Conservation (phyloP, 2,329 filamentous ascomycete species). For the Thielaviopsis punctulata region DNA sequence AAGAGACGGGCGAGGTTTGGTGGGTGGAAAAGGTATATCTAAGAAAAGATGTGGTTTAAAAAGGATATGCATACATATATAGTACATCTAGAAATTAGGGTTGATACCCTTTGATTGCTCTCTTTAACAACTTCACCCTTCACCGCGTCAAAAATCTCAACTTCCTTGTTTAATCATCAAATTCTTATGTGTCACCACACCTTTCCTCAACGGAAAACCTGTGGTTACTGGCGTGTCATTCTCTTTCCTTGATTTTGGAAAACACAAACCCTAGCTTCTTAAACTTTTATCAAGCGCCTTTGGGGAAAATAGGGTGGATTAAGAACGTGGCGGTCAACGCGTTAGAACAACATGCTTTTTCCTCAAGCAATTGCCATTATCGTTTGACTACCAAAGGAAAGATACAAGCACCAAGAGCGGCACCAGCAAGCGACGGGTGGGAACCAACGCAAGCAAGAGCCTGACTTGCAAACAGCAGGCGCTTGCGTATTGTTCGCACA, state of each 20-base stretch:
- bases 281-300: background rate
- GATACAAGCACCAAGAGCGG: background rate
- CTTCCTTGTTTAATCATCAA: background rate
- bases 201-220: background rate
- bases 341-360: background rate
- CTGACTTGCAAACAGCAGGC: background rate
- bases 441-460: background rate
- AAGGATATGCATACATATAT: too few species aligned
- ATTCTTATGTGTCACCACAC: background rate
- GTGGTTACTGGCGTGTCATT: background rate
- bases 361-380: background rate
- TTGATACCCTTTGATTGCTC: too few species aligned
- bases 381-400: too few species aligned
- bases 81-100: too few species aligned
- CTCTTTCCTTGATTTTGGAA: background rate
- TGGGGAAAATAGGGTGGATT: background rate
- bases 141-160: background rate
- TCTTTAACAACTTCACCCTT: background rate
- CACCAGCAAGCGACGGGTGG: background rate
- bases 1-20: constrained; percentile 8
- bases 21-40: constrained; percentile 15
- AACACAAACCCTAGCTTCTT: background rate
- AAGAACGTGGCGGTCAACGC: background rate
- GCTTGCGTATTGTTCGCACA: background rate
- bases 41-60: constrained; percentile 14